Conservation (phyloP, 83 land plant species). For the Thuja plicata region DNA sequence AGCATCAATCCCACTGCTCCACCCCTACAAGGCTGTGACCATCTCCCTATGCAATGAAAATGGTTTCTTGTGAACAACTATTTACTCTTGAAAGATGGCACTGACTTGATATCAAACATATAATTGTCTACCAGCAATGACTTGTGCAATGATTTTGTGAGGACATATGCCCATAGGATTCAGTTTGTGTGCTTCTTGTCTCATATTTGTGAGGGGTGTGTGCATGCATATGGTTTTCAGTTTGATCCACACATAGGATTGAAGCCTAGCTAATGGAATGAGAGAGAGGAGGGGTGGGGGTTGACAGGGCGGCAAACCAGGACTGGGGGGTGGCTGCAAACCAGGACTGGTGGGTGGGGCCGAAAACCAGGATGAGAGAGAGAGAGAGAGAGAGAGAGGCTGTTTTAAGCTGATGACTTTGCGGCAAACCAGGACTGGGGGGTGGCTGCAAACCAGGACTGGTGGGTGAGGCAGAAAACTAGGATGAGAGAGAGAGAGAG, state of each 20-base stretch:
- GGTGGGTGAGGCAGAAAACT: no score
- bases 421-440: background rate
- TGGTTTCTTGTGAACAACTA: background rate
- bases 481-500: no score
- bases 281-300: no score
- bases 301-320: no score
- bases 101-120: background rate
- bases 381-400: no score
- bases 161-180: background rate
- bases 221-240: background rate
- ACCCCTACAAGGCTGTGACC: background rate
- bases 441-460: no score
- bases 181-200: background rate
- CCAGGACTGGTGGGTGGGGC: no score
- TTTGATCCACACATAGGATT: no score
- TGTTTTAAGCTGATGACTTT: background rate
- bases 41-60: background rate
- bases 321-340: background rate
- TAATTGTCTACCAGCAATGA: background rate
- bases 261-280: no score
- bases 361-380: no score
- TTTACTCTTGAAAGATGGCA: background rate
- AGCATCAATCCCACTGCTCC: background rate
- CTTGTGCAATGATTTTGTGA: background rate
- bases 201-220: background rate